Evolutionary conservation across 805 yeast species (phyloP), one percentile per base, ranked within the genome.

Genomic region (Blastobotrys peoriensis): DNA sequence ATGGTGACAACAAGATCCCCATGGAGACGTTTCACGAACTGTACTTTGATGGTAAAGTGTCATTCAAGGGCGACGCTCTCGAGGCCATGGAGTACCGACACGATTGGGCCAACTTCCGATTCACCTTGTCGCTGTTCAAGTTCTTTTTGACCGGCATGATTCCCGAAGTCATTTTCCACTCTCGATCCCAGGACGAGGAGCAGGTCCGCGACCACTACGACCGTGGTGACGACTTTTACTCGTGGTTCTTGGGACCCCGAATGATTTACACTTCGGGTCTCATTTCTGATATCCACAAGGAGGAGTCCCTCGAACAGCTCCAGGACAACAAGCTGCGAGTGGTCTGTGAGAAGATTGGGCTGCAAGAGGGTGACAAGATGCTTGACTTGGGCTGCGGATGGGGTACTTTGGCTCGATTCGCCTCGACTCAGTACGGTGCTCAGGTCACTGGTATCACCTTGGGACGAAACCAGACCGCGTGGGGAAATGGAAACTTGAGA

Each of bases 201-300:
- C 96, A 87, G 68, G 96, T 87, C 46, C 80, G 95, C 67, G 96
- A 84, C 60, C 95, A 87, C 69, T 87, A 87, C 65, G 96, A 88
- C 71, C 84, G 96, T 57, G 96, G 96, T 66, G 96, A 87, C 62
- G 96, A 88, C 67, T 87, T 87, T 67, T 88, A 88, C 76, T 69
- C 88, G 45, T 87, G 94, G 94, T 87, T 87, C 72, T 71, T 87
- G 56, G 96, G 96, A 49, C 93, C 95, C 51, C 80, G 96, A 67
- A 87, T 87, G 96, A 75, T 88, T 63, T 88, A 87, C 71, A 88
- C 96, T 30, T 80, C 91, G 18, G 96, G 96, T 61, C 70, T 85
- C 43, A 80, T 88, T 59, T 63, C 78, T 50, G 95, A 87, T 64
- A 82, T 79, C 58, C 69, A 70, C 52, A 66, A 63, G 36, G 85